Evolutionary conservation across 345 rosid genomes (phyloP), one percentile per base, ranked within the genome.

Genomic region (Populus ilicifolia): DNA sequence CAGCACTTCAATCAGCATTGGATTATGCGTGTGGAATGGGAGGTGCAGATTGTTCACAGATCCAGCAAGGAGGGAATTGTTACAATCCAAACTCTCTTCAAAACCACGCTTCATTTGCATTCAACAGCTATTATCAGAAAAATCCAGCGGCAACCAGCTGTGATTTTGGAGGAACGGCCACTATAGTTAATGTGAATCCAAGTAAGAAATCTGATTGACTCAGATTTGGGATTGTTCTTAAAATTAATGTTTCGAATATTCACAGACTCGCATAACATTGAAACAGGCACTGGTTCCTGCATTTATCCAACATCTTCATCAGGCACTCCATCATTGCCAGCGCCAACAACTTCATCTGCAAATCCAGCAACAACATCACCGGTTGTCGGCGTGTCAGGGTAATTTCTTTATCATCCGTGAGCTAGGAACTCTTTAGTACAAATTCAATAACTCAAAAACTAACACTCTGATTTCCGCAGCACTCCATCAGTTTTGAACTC

Each of bases 1-100:
- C 79, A 44, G 78, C 88, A 10, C 84, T 94, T 52, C 99, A 96
- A 78, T 48, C 81, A 7, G 99, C 90, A 17, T 86, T 96, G 81
- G 98, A 96, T 82, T 96, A 94, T 77, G 99, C 99, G 0, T 96
- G 99, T 48, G 99, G 99, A 17, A 75, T 80, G 16, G 97, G 95
- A 73, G 93, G 91, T 63, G 92, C 93, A 0, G 98, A 92, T 80
- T 96, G 99, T 75, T 88, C 99, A 9, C 91, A 85, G 83, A 91
- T 96, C 61, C 98, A 91, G 85, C 91, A 88, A 82, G 94, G 96
- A 3, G 96, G 88, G 46, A 90, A 81, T 83, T 96, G 99, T 78
- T 94, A 89, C 80, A 86, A 84, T 25, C 99, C 98, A 0, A 84
- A 68, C 67, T 77, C 86, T 66, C 82, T 94, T 65, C 97, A 90